phyloP scores from a whole-genome alignment of 1,284 basidiomycete genomes.

The Ceratobasidium sp. region DNA sequence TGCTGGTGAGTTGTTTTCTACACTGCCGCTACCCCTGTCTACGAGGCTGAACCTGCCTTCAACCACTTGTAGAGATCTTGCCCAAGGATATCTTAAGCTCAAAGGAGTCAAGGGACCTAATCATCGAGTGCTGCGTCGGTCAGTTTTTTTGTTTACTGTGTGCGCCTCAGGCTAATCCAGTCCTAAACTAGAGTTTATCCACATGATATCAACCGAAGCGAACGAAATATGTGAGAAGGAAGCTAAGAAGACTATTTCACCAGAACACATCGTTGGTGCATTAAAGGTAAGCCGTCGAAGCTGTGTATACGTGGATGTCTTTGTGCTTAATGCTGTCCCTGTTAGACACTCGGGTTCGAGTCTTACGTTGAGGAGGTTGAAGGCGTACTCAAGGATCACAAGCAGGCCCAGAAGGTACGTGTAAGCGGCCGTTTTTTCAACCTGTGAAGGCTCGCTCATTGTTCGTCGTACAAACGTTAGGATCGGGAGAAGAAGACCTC shows the following conservation, averaged over 20 bases:
- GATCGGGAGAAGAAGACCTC: slow-evolving; percentile 91
- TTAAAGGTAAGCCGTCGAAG: slow-evolving; percentile 76
- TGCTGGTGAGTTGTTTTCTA: slow-evolving; percentile 70
- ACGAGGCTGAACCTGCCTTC: background rate
- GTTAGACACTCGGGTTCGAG: slow-evolving; percentile 89
- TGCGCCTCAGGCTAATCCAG: background rate
- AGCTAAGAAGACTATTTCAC: slow-evolving; percentile 99
- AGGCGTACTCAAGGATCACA: slow-evolving; percentile 93
- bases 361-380: slow-evolving; percentile 90
- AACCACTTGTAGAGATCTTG: slow-evolving; percentile 77
- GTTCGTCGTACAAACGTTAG: slow-evolving; percentile 59
- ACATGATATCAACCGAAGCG: slow-evolving; percentile 96
- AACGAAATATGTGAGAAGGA: slow-evolving; percentile 99
- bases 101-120: slow-evolving; percentile 95
- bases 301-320: background rate
- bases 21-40: slow-evolving; percentile 6
- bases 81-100: slow-evolving; percentile 92
- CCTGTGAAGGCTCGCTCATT: background rate
- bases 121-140: slow-evolving; percentile 99
- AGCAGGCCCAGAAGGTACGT: slow-evolving; percentile 91
- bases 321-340: slow-evolving; percentile 26
- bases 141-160: slow-evolving; percentile 55
- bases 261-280: slow-evolving; percentile 95
- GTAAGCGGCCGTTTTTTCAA: slow-evolving; percentile 46
- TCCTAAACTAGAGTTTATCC: slow-evolving; percentile 89